A percentile compares a stretch with the other conserved stretches of the same genome.
phyloP scores from a whole-genome alignment of 179 eudicot genomes.

The Beta lomatogona region DNA sequence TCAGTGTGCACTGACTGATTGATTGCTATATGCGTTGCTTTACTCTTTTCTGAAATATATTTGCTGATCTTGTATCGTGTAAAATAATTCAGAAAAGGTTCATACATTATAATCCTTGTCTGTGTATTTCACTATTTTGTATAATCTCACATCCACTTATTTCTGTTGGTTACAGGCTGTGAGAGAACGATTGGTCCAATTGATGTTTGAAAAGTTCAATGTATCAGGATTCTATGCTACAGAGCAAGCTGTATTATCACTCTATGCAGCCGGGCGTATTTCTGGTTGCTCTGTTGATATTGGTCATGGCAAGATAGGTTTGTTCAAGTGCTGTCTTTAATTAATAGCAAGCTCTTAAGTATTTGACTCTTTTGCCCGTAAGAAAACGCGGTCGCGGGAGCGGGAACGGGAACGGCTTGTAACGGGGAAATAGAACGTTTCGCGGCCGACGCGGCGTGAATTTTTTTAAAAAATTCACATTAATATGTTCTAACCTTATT shows the following conservation, averaged over 20 bases:
- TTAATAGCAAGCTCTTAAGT: slow-evolving; percentile 1
- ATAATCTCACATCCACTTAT: slow-evolving; percentile 14
- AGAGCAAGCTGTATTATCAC: slow-evolving; percentile 94
- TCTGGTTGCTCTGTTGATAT: slow-evolving; percentile 97
- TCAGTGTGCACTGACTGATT: not conserved
- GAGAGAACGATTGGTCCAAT: slow-evolving; percentile 84
- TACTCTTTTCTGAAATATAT: not conserved
- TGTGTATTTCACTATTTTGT: not conserved
- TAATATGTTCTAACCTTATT: no score
- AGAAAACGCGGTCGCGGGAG: no score
- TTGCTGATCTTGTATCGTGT: not conserved
- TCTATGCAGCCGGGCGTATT: slow-evolving; percentile 97
- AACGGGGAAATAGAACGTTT: no score
- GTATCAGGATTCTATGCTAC: slow-evolving; percentile 94
- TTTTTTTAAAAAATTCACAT: no score
- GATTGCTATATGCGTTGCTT: not conserved
- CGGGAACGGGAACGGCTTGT: no score
- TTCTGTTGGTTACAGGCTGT: slow-evolving; percentile 54
- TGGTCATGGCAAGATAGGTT: slow-evolving; percentile 98
- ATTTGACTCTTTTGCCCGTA: not conserved
- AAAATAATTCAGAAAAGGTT: not conserved
- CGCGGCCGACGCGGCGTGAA: no score
- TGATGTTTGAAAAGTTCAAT: slow-evolving; percentile 97
- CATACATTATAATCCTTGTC: not conserved
- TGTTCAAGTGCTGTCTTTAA: slow-evolving; percentile 9